Conservation (phyloP, 1,284 basidiomycete species). For the Macrocybe sp. region DNA sequence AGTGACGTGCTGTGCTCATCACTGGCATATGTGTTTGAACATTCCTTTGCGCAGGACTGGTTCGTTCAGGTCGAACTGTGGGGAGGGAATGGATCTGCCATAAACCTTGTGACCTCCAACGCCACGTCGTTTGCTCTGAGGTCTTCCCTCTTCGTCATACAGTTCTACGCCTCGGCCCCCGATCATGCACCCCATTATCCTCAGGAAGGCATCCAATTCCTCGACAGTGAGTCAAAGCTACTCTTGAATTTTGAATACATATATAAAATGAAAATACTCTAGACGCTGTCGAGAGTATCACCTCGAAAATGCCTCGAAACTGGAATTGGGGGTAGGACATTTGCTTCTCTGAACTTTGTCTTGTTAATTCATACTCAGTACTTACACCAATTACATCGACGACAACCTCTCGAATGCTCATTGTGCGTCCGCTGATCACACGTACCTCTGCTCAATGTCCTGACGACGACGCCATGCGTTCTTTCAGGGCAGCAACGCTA, state of each 20-base stretch:
- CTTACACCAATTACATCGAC: slow-evolving; percentile 32
- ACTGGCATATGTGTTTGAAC: neutral
- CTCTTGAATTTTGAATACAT: neutral
- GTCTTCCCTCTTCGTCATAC: slow-evolving; percentile 31
- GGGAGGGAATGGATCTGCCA: slow-evolving; percentile 32
- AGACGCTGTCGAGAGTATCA: slow-evolving; percentile 25
- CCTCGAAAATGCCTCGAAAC: slow-evolving; percentile 22
- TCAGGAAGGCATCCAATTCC: slow-evolving; percentile 25
- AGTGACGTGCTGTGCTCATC: no score
- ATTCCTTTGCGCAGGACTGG: slow-evolving; percentile 14
- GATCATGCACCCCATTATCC: slow-evolving; percentile 29
- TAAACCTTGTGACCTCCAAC: slow-evolving; percentile 28
- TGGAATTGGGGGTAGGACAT: slow-evolving; percentile 28
- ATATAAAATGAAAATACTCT: neutral
- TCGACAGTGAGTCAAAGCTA: slow-evolving; percentile 24
- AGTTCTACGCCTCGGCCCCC: slow-evolving; percentile 30
- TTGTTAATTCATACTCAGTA: slow-evolving; percentile 12
- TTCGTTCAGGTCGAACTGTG: slow-evolving; percentile 27
- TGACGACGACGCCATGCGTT: neutral
- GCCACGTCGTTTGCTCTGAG: slow-evolving; percentile 32
- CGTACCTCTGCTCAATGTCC: neutral
- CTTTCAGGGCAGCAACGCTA: slow-evolving; percentile 16
- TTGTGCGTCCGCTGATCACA: slow-evolving; percentile 18
- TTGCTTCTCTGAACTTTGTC: neutral
- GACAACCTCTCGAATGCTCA: slow-evolving; percentile 19